Percentiles rank a stretch among this genome's conserved stretches.
phyloP scores from a whole-genome alignment of 2,329 filamentous ascomycete genomes.

The Daldinia sp. region DNA sequence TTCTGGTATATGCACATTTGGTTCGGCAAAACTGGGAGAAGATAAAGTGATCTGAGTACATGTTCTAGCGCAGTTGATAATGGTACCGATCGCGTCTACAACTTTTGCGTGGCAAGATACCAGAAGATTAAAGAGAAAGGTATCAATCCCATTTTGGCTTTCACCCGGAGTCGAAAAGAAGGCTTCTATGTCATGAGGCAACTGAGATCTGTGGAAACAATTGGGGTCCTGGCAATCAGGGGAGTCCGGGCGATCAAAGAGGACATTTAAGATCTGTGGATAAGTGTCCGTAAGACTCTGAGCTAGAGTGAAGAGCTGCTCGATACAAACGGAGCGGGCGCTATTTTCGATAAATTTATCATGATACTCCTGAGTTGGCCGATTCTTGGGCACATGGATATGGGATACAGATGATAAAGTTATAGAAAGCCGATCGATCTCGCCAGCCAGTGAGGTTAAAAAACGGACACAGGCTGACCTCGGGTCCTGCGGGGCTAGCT shows the following conservation, averaged over 20 bases:
- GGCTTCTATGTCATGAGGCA: slow-evolving; percentile 36
- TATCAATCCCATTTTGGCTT: slow-evolving; percentile 47
- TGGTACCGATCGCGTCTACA: slow-evolving; percentile 53
- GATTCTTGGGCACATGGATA: slow-evolving; percentile 47
- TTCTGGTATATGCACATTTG: slow-evolving; percentile 55
- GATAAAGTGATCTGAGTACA: slow-evolving; percentile 51
- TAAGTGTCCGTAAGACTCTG: slow-evolving; percentile 56
- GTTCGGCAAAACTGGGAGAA: slow-evolving; percentile 48
- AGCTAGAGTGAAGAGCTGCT: slow-evolving; percentile 52
- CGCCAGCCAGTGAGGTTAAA: slow-evolving; percentile 44
- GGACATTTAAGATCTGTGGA: slow-evolving; percentile 47
- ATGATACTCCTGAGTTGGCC: slow-evolving; percentile 43
- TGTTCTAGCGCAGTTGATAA: slow-evolving; percentile 50
- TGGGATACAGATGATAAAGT: slow-evolving; percentile 37
- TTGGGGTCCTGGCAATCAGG: slow-evolving; percentile 49
- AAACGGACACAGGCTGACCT: slow-evolving; percentile 39
- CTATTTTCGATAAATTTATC: slow-evolving; percentile 45
- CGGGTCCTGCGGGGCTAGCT: slow-evolving; percentile 24
- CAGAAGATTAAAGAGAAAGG: slow-evolving; percentile 54
- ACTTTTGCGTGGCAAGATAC: slow-evolving; percentile 55
- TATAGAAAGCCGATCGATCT: slow-evolving; percentile 47
- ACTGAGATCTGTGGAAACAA: slow-evolving; percentile 52
- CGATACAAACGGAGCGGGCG: slow-evolving; percentile 49
- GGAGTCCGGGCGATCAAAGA: slow-evolving; percentile 30
- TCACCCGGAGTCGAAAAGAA: slow-evolving; percentile 31